Evolutionary conservation across 352 stramenopile genomes (phyloP).

Genomic region (Phytopythium mirpurense): DNA sequence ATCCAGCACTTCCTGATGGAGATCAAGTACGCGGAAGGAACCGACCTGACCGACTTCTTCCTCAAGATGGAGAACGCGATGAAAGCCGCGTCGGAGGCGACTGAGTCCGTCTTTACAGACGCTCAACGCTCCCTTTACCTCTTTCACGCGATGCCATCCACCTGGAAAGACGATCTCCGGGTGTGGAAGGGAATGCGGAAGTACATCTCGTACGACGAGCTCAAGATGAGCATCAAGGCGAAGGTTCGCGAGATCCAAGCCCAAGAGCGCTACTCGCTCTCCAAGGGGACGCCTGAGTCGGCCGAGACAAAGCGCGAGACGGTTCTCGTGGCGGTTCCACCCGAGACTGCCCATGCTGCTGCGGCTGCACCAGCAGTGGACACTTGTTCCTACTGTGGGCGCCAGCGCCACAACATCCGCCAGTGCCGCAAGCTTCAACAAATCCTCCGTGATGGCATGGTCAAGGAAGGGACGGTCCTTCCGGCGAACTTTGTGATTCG

Average conservation of each 20-base stretch:
- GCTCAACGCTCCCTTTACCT: conserved; percentile 6
- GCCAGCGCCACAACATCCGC: background rate
- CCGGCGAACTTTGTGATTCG: background rate
- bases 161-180: conserved; percentile 11
- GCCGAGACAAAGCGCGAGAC: background rate
- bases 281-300: background rate
- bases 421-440: background rate
- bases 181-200: conserved; percentile 42
- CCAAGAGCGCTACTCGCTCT: conserved; percentile 3
- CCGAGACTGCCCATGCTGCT: background rate
- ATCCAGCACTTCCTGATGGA: conserved; percentile 18
- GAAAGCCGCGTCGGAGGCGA: conserved; percentile 7
- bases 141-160: conserved; percentile 6
- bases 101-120: conserved; percentile 8
- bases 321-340: background rate
- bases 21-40: conserved; percentile 14
- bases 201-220: conserved; percentile 10
- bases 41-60: conserved; percentile 12
- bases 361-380: background rate
- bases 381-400: background rate
- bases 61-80: conserved; percentile 9
- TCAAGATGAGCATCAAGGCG: conserved; percentile 8
- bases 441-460: background rate
- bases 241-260: conserved; percentile 10
- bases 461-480: background rate